phyloP scores from a whole-genome alignment of 2,329 filamentous ascomycete genomes.

The Aspergillus sp. region DNA sequence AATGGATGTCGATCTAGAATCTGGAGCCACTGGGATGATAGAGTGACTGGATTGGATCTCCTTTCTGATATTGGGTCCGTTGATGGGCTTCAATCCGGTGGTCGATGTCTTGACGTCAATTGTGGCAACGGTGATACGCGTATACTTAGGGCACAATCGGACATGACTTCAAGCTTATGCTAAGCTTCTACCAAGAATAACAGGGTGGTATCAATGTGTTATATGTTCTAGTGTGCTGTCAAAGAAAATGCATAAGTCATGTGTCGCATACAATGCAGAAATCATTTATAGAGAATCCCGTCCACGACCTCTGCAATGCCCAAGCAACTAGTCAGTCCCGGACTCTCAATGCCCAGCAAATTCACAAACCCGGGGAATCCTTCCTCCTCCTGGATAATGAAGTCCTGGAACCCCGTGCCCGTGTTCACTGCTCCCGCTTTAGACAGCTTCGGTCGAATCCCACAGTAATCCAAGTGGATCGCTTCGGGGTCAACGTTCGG shows the following conservation, averaged over 20 bases:
- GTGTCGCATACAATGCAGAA: neutral
- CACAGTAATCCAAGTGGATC: constrained; percentile 81
- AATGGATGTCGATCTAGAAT: neutral
- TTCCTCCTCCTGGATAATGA: constrained; percentile 74
- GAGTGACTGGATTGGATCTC: neutral
- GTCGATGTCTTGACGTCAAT: constrained; percentile 3
- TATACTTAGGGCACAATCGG: too few species aligned
- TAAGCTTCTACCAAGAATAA: neutral
- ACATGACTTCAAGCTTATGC: neutral
- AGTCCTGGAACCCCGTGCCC: constrained; percentile 73
- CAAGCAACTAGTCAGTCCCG: constrained; percentile 81
- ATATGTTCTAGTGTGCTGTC: neutral
- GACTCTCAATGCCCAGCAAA: constrained; percentile 88
- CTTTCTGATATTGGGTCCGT: neutral
- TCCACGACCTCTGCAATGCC: constrained; percentile 81
- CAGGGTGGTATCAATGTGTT: neutral
- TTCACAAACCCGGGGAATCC: constrained; percentile 84
- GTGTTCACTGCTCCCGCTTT: constrained; percentile 57
- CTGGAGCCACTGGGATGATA: neutral
- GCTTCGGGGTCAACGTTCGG: constrained; percentile 67
- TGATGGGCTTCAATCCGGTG: neutral
- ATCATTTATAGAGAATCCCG: constrained; percentile 48
- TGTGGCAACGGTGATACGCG: neutral
- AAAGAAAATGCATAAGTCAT: neutral
- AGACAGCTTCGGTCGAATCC: constrained; percentile 82